Base-by-base conservation (phyloP, 441 rosid genomes). In the Erodium chrysanthum region DNA sequence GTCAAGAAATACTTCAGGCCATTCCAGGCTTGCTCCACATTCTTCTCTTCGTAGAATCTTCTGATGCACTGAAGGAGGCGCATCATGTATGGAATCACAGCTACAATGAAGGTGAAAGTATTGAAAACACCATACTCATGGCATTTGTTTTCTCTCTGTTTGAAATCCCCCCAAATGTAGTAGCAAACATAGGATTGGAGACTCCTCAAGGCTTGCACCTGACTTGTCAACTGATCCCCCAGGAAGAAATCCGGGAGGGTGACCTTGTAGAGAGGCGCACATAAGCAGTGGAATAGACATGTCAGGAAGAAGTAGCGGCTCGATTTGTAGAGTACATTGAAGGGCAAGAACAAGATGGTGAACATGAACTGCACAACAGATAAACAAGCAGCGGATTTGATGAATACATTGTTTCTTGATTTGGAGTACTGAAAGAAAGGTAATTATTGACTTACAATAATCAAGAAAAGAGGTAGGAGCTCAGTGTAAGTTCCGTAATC, bases 401-500 rank as follows among this genome's bases (percentile, higher is more conserved):
- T 29, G 5, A 29, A 0, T 29, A 29, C 33, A 6, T 6, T n/a
- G n/a, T n/a, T n/a, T n/a, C n/a, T n/a, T n/a, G 33, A 29, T 29
- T 3, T 29, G 33, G 5, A 29, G 5, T 29, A 29, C 33, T 29
- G n/a, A n/a, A n/a, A n/a, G n/a, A n/a, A n/a, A n/a, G n/a, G n/a
- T n/a, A n/a, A n/a, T n/a, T n/a, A n/a, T n/a, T n/a, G n/a, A 7
- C 58, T 54, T 54, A 54, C 60, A 25, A 54, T 12, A 18, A 88
- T 69, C 71, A 90, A 68, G 20, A 17, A 4, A 8, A 88, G 79
- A 21, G 98, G 96, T 54, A 88, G 78, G 69, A 83, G 72, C 74
- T 93, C 97, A 0, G 87, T 88, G 14, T 76, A 59, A 18, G 71
- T 46, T 66, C 77, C 0, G 58, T 77, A 87, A 25, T 65, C 70